phyloP scores from a whole-genome alignment of 306 rosid genomes.

The Cucurbita ficifolia region DNA sequence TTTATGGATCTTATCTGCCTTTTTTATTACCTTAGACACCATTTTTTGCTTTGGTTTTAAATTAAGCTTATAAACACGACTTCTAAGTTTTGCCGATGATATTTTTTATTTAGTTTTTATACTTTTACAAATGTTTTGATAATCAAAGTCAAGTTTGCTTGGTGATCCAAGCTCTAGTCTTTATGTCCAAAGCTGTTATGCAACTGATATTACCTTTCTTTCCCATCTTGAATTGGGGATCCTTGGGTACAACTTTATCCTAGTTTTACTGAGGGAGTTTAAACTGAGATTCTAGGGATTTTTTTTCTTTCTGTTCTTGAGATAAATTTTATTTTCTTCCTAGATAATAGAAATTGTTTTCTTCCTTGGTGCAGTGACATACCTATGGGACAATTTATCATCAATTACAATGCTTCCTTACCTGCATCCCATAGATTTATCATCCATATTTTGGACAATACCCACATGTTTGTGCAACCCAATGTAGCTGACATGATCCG shows the following conservation, averaged over 20 bases:
- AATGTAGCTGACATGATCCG: conserved; percentile 57
- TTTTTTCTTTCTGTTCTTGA: background rate
- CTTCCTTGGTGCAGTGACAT: conserved; percentile 50
- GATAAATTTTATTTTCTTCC: background rate
- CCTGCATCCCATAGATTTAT: conserved; percentile 70
- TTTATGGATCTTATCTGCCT: background rate
- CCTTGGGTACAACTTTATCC: background rate
- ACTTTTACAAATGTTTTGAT: too few relatives aligned
- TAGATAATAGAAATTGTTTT: background rate
- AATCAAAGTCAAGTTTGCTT: background rate
- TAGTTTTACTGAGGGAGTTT: background rate
- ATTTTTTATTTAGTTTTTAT: too few relatives aligned
- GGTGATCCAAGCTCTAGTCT: background rate
- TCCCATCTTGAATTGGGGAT: background rate
- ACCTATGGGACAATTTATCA: conserved; percentile 92
- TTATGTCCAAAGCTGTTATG: background rate
- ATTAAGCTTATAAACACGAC: background rate
- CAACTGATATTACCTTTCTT: background rate
- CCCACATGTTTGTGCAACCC: conserved; percentile 86
- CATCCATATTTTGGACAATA: conserved; percentile 58
- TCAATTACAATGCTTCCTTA: conserved; percentile 49
- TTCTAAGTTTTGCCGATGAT: background rate
- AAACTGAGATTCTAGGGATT: background rate
- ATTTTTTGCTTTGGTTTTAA: background rate
- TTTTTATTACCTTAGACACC: background rate